Evolutionary conservation across 441 rosid genomes (phyloP).

Genomic region (Kokia cookei): DNA sequence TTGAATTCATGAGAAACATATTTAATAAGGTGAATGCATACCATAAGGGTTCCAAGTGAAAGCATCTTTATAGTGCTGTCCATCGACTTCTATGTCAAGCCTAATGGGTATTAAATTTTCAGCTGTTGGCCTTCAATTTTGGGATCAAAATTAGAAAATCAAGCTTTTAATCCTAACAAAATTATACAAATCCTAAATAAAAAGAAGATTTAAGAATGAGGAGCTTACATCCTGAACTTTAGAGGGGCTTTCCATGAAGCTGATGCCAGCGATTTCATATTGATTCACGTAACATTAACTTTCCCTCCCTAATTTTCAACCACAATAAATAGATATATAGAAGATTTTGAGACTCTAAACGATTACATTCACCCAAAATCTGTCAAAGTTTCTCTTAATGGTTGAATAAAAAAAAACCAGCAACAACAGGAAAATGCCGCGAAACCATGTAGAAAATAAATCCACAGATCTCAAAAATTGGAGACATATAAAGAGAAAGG

Average conservation of each 20-base stretch:
- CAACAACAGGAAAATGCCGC: too few relatives aligned
- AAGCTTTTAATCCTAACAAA: neutral
- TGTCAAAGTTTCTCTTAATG: too few relatives aligned
- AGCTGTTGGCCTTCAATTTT: constrained; percentile 62
- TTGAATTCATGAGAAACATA: neutral
- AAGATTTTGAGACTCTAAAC: neutral
- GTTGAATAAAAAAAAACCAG: too few relatives aligned
- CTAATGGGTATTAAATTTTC: constrained; percentile 87
- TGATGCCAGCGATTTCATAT: constrained; percentile 50
- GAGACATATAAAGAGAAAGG: too few relatives aligned
- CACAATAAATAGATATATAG: neutral
- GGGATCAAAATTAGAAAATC: neutral
- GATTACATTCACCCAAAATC: too few relatives aligned
- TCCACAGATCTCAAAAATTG: too few relatives aligned
- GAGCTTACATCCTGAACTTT: constrained; percentile 68
- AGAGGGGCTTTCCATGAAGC: constrained; percentile 53
- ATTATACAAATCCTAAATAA: neutral
- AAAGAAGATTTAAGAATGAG: neutral
- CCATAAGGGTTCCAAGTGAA: constrained; percentile 96
- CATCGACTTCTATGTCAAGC: constrained; percentile 79
- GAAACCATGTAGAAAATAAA: too few relatives aligned
- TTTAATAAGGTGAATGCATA: constrained; percentile 6
- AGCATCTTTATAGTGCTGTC: constrained; percentile 79
- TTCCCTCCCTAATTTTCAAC: constrained; percentile 5
- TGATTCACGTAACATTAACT: neutral